Evolutionary conservation across 2,329 filamentous ascomycete genomes (phyloP).

Genomic region (Diaporthe helianthi): DNA sequence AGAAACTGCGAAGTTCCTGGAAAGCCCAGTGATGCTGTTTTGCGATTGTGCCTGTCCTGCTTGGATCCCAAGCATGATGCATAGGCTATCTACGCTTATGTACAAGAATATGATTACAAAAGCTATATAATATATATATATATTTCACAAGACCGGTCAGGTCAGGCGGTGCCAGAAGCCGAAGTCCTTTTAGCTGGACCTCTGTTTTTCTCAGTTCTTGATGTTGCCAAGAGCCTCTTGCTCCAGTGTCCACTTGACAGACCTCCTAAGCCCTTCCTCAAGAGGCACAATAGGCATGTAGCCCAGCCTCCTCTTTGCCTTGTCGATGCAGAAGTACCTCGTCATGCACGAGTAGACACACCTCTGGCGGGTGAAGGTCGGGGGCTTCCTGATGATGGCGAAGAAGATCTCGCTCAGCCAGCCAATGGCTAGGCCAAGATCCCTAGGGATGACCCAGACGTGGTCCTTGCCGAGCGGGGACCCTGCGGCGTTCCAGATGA

Average conservation of each 20-base stretch:
- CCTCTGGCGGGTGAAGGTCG: slow-evolving; percentile 65
- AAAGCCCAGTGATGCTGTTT: neutral
- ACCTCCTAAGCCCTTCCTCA: slow-evolving; percentile 66
- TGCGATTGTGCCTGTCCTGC: neutral
- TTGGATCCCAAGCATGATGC: neutral
- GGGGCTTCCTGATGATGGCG: slow-evolving; percentile 56
- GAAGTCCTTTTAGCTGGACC: neutral
- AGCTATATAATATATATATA: slow-evolving; percentile 1
- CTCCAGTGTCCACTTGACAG: slow-evolving; percentile 62
- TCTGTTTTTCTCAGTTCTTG: slow-evolving; percentile 8
- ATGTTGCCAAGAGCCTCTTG: slow-evolving; percentile 49
- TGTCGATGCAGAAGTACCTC: slow-evolving; percentile 78
- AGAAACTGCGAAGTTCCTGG: neutral
- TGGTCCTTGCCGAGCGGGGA: slow-evolving; percentile 57
- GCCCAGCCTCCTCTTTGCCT: slow-evolving; percentile 74
- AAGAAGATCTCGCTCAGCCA: slow-evolving; percentile 60
- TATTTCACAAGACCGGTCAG: neutral
- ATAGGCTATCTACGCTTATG: slow-evolving; percentile 5
- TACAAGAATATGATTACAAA: slow-evolving; percentile 33
- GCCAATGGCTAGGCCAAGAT: slow-evolving; percentile 60
- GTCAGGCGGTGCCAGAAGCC: neutral
- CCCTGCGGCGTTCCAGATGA: slow-evolving; percentile 74
- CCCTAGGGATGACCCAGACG: slow-evolving; percentile 62
- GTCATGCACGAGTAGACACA: slow-evolving; percentile 76
- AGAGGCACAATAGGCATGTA: slow-evolving; percentile 73